phyloP scores from a whole-genome alignment of 345 rosid species.

The Gossypium australe region DNA sequence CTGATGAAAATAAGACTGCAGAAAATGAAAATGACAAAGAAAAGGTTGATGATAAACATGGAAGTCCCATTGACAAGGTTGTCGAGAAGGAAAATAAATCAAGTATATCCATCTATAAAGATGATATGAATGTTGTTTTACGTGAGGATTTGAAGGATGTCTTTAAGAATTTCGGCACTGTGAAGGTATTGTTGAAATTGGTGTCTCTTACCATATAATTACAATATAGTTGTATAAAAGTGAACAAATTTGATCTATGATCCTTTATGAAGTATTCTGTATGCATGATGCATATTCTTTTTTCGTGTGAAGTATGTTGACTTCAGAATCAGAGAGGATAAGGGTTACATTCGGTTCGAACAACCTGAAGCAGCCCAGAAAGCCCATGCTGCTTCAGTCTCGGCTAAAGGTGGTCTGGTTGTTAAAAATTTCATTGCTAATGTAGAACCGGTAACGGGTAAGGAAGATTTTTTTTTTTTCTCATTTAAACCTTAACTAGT shows the following conservation, averaged over 20 bases:
- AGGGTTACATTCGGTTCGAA: slow-evolving; percentile 79
- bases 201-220: neutral
- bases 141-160: slow-evolving; percentile 89
- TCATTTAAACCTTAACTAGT: neutral
- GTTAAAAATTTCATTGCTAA: slow-evolving; percentile 74
- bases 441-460: slow-evolving; percentile 61
- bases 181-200: slow-evolving; percentile 49
- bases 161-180: slow-evolving; percentile 67
- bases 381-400: slow-evolving; percentile 90
- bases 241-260: neutral
- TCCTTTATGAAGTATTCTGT: neutral
- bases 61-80: slow-evolving; percentile 31
- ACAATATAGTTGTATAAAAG: neutral
- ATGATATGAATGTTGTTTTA: slow-evolving; percentile 63
- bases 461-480: neutral
- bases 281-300: neutral
- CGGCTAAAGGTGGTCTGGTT: slow-evolving; percentile 64
- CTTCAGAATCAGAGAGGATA: slow-evolving; percentile 74
- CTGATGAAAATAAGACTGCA: slow-evolving; percentile 22
- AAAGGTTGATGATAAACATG: slow-evolving; percentile 31
- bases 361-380: slow-evolving; percentile 84
- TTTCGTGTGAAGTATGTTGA: slow-evolving; percentile 55
- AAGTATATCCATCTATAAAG: slow-evolving; percentile 36
- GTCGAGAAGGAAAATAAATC: slow-evolving; percentile 43
- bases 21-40: slow-evolving; percentile 18